Evolutionary conservation across 208 protist species (phyloP), one percentile per base, ranked within the genome.

Genomic region (Acanthamoeba healyi): DNA sequence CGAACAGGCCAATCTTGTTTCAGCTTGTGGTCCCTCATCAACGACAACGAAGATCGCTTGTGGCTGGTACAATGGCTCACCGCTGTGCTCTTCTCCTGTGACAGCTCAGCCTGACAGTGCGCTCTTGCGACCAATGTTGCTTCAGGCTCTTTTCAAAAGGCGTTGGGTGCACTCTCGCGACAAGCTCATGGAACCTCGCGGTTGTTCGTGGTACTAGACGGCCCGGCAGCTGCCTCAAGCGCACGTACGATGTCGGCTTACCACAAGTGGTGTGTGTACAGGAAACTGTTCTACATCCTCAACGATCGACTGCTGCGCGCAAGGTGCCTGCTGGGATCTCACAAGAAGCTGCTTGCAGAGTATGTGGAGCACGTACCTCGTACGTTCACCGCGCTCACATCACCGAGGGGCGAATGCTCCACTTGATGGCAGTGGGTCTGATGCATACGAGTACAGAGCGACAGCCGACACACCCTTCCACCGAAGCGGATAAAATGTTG

Each of bases 301-400:
- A 81, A 81, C n/a, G 70, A 81, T 46, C 70, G 70, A 10, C 70
- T 81, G 6, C 70, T 81, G 34, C 70, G 70, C 12, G 70, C 70
- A 17, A 81, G 49, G 40, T 81, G 70, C 36, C 19, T 81, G 14
- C 70, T 81, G 40, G 70, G 70, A 10, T 38, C 22, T 10, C 38
- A 81, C 38, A 81, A 46, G 40, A 22, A 81, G 19, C 40, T 81
- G 70, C 70, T 81, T 5, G 36, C 29, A 5, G 70, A 81, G 3
- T 81, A 81, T 15, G 24, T 34, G 40, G 22, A 14, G 9, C 70
- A 81, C 7, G 38, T 81, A 12, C 70, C 70, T 34, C 36, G 70
- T 81, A 46, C 70, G 70, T 81, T 36, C 36, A n/a, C n/a, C n/a
- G n/a, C n/a, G n/a, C n/a, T n/a, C n/a, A n/a, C n/a, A n/a, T n/a